Percentiles rank a stretch among this genome's conserved stretches.
Conservation (phyloP, 169 alveolate genomes). For the Cryptosporidium viatorum region DNA sequence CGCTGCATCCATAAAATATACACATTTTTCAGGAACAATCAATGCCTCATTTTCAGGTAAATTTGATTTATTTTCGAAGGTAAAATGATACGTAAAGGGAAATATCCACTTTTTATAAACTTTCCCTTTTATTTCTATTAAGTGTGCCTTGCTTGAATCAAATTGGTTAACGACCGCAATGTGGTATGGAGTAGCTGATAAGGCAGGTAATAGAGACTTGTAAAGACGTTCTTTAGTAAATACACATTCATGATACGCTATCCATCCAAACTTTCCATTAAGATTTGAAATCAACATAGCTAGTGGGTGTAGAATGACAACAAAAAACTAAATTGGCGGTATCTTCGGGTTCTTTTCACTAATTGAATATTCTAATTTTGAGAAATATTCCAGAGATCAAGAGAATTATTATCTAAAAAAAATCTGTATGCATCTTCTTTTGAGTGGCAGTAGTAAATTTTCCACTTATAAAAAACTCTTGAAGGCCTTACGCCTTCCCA, state of each 20-base stretch:
- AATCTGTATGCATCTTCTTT: constrained; percentile 56
- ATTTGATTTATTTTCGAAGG: background rate
- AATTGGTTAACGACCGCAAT: constrained; percentile 37
- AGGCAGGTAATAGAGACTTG: constrained; percentile 25
- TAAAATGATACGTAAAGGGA: constrained; percentile 15
- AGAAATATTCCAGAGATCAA: constrained; percentile 55
- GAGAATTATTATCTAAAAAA: constrained; percentile 48
- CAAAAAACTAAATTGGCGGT: background rate
- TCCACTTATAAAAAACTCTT: constrained; percentile 30
- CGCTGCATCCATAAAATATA: constrained; percentile 74
- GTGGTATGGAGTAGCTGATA: constrained; percentile 15
- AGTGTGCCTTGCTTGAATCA: background rate
- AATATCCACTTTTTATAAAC: constrained; percentile 41
- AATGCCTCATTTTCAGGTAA: background rate
- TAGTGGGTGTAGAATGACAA: background rate
- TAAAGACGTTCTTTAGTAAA: constrained; percentile 19
- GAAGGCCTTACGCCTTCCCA: constrained; percentile 59
- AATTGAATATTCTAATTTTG: background rate
- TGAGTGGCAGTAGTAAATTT: constrained; percentile 53
- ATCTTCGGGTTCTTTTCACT: background rate
- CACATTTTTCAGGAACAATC: background rate
- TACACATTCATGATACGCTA: constrained; percentile 37
- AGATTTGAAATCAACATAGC: constrained; percentile 22
- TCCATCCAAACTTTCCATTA: constrained; percentile 61
- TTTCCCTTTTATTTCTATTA: constrained; percentile 8